A percentile compares a stretch with the other conserved stretches of the same genome.
Evolutionary conservation across 1,139 yeast genomes (phyloP).

Genomic region (Chernovozyma sophiae-reginae): DNA sequence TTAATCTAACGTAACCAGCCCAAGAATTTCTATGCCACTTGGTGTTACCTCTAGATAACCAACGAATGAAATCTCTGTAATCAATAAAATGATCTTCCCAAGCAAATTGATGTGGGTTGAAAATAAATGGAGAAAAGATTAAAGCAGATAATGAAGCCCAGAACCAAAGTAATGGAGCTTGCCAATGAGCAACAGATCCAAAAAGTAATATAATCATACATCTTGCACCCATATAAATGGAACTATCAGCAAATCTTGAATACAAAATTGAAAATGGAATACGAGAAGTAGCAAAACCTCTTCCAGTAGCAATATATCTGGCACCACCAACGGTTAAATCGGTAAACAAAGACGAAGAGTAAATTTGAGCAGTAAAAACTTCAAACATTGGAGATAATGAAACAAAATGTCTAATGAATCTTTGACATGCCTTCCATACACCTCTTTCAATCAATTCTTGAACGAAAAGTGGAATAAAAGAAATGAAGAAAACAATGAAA

Average conservation of each 20-base stretch:
- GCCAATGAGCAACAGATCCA: constrained; percentile 95
- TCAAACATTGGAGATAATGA: constrained; percentile 96
- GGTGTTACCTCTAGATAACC: constrained; percentile 98
- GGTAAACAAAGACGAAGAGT: constrained; percentile 83
- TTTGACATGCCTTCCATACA: constrained; percentile 88
- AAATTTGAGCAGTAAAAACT: constrained; percentile 97
- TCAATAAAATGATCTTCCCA: constrained; percentile 99
- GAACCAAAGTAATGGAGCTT: constrained; percentile 96
- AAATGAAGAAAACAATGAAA: constrained; percentile 96
- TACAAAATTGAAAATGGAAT: constrained; percentile 94
- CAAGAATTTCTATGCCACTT: constrained; percentile 99
- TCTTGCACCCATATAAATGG: constrained; percentile 95
- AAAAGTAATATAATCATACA: constrained; percentile 83
- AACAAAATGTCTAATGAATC: constrained; percentile 83
- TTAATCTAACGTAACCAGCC: constrained; percentile 95
- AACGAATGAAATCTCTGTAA: constrained; percentile 96
- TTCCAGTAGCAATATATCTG: constrained; percentile 97
- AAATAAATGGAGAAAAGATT: constrained; percentile 89
- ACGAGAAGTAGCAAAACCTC: constrained; percentile 99
- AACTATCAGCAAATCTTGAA: constrained; percentile 95
- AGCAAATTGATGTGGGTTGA: constrained; percentile 98
- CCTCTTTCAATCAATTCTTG: constrained; percentile 99
- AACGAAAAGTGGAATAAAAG: constrained; percentile 92
- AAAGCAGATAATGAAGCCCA: constrained; percentile 93
- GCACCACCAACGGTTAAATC: constrained; percentile 99